Evolutionary conservation across 208 protist genomes (phyloP).

Genomic region (Acanthamoeba rhysodes): DNA sequence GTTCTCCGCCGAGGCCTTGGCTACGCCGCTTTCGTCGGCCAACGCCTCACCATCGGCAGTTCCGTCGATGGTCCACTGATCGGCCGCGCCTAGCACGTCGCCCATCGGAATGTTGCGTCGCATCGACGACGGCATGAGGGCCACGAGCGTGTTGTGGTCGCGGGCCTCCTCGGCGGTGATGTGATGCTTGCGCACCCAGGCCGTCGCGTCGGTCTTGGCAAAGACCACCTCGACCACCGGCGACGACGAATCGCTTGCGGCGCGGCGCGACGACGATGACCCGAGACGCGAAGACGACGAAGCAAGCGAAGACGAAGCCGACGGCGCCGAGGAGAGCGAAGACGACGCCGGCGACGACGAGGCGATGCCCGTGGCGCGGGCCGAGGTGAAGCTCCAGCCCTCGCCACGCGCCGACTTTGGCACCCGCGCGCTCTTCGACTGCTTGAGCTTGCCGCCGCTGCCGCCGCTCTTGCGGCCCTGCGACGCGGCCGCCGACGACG

Average conservation of each 20-base stretch:
- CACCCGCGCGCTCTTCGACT: slow-evolving; percentile 2
- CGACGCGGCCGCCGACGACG: not conserved
- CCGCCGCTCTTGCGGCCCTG: not conserved
- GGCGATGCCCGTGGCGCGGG: not conserved
- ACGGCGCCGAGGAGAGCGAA: not conserved
- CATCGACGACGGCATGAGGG: slow-evolving; percentile 57
- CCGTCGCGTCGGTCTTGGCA: not conserved
- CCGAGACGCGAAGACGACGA: not conserved
- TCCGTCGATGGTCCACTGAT: slow-evolving; percentile 3
- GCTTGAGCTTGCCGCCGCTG: not conserved
- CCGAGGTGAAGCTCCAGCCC: not conserved
- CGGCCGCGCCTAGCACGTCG: not conserved
- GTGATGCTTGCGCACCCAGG: slow-evolving; percentile 58
- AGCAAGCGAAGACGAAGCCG: not conserved
- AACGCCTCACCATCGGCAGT: not conserved
- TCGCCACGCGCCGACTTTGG: slow-evolving; percentile 16
- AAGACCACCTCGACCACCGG: not conserved
- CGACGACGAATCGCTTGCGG: too few relatives aligned
- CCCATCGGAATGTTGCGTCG: slow-evolving; percentile 28
- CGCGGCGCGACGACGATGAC: not conserved
- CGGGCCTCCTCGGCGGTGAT: slow-evolving; percentile 19
- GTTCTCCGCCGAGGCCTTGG: not conserved
- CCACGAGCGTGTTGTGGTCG: slow-evolving; percentile 42
- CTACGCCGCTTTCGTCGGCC: too few relatives aligned
- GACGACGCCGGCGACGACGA: not conserved